Percentiles rank a stretch among this genome's conserved stretches.
These are phyloP conservation scores for Volvox reticuliferus DNA, from an alignment of 139 green algal species.

Conservation along the genomic window DNA sequence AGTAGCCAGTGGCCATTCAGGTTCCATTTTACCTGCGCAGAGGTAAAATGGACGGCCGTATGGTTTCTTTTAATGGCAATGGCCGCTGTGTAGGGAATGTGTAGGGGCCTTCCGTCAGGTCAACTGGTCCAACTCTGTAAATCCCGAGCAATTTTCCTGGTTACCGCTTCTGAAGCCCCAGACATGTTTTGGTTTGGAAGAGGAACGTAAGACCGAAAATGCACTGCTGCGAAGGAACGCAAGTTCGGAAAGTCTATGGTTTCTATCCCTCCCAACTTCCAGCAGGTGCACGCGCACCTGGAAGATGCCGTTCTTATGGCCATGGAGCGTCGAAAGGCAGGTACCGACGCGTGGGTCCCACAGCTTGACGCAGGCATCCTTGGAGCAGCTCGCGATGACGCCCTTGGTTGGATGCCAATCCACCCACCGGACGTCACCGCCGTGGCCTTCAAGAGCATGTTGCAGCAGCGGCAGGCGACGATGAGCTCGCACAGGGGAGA, in stretches of 20 bases:
- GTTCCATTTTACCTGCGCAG: conserved; percentile 82
- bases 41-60: too few relatives aligned
- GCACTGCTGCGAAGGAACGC: too few relatives aligned
- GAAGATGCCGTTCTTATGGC: conserved; percentile 88
- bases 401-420: conserved; percentile 92
- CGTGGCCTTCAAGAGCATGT: conserved; percentile 75
- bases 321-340: conserved; percentile 82
- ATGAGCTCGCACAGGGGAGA: too few relatives aligned
- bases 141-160: too few relatives aligned
- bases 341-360: conserved; percentile 81
- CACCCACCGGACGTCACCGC: conserved; percentile 91
- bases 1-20: conserved; percentile 92
- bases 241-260: too few relatives aligned
- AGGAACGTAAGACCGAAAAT: too few relatives aligned
- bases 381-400: conserved; percentile 84
- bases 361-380: conserved; percentile 94
- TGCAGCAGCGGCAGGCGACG: not conserved
- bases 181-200: too few relatives aligned
- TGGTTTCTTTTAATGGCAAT: too few relatives aligned
- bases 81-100: too few relatives aligned
- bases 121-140: too few relatives aligned
- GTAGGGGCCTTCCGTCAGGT: too few relatives aligned
- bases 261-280: not conserved
- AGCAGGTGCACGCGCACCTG: conserved; percentile 47
- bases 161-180: too few relatives aligned